Conservation (phyloP, 2,329 filamentous ascomycete species). For the Colletotrichum filicis region DNA sequence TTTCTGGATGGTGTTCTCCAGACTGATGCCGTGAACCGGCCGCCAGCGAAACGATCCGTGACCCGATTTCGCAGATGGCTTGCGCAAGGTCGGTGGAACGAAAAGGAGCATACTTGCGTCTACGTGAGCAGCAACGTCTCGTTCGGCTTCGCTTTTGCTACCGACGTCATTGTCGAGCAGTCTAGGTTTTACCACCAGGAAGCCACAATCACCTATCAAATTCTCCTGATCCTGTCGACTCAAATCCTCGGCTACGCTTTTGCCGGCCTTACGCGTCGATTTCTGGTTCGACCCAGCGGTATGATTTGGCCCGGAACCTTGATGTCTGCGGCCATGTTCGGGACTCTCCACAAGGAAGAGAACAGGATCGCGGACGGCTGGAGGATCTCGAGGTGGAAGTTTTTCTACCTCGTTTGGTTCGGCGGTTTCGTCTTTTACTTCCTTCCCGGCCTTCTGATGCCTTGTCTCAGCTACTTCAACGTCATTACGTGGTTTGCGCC, state of each 20-base stretch:
- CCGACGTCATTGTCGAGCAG: slow-evolving; percentile 91
- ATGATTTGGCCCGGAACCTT: slow-evolving; percentile 94
- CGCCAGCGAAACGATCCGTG: slow-evolving; percentile 34
- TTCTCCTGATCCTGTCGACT: slow-evolving; percentile 85
- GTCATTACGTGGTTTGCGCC: slow-evolving; percentile 90
- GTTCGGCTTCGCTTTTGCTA: slow-evolving; percentile 90
- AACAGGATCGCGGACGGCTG: slow-evolving; percentile 86
- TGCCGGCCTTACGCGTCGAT: slow-evolving; percentile 82
- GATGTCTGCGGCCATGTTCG: slow-evolving; percentile 91
- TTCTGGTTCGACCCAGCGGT: slow-evolving; percentile 84
- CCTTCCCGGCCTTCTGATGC: slow-evolving; percentile 83
- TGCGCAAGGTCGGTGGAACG: slow-evolving; percentile 84
- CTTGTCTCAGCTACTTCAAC: slow-evolving; percentile 88
- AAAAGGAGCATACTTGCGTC: slow-evolving; percentile 89
- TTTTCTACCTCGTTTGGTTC: slow-evolving; percentile 81
- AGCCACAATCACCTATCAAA: slow-evolving; percentile 79
- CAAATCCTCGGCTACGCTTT: slow-evolving; percentile 90
- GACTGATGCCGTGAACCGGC: slow-evolving; percentile 13
- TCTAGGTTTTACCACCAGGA: slow-evolving; percentile 90
- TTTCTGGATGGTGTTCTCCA: slow-evolving; percentile 47
- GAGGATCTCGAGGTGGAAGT: slow-evolving; percentile 84
- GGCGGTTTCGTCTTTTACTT: slow-evolving; percentile 85
- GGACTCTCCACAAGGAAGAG: slow-evolving; percentile 84
- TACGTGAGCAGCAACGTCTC: slow-evolving; percentile 92
- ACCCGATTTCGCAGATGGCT: slow-evolving; percentile 75